Evolutionary conservation across 495 filamentous ascomycete species (phyloP), one percentile per base, ranked within the genome.

Genomic region (Penicillium cinerascens): DNA sequence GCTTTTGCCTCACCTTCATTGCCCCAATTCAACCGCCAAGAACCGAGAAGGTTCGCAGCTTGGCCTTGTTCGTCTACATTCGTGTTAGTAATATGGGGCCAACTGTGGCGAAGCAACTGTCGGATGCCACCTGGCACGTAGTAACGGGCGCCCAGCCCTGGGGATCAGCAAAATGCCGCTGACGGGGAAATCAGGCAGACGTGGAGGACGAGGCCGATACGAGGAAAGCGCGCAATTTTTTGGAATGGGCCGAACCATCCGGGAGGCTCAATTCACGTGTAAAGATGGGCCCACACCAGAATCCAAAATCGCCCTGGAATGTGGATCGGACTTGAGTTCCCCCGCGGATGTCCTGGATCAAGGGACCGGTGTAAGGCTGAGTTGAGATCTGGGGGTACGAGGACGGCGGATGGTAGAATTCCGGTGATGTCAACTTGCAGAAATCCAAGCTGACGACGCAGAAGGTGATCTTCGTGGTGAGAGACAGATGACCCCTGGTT

Each of bases 241-340:
- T 11, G 3, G 10, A 1, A 10, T 33, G 29, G 29, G 29, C 48
- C 42, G 55, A 56, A 39, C 55, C 49, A 52, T 40, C 49, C 47
- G 51, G 23, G 49, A 55, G 57, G 47, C 52, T 55, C 52, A 47
- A 49, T 38, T 51, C 56, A 51, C 50, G 55, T 51, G 51, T 41
- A 17, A 23, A 23, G 17, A 13, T 18, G 37, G 37, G 37, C 9
- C 37, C 18, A 17, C 37, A 39, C 10, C 37, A 2, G 6, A 33
- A 33, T 13, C 37, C 37, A 39, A 16, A 39, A 33, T 15, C 29
- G 29, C 29, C 8, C 37, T 6, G 37, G 16, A 16, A 1, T 39
- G 37, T 39, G 37, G 37, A 39, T 39, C 37, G 37, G 37, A 10
- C 18, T 6, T 39, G 37, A 39, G 18, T 18, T 39, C 16, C 37